Evolutionary conservation across 1,284 basidiomycete species (phyloP).

Genomic region (Sphaerobolus stellatus): DNA sequence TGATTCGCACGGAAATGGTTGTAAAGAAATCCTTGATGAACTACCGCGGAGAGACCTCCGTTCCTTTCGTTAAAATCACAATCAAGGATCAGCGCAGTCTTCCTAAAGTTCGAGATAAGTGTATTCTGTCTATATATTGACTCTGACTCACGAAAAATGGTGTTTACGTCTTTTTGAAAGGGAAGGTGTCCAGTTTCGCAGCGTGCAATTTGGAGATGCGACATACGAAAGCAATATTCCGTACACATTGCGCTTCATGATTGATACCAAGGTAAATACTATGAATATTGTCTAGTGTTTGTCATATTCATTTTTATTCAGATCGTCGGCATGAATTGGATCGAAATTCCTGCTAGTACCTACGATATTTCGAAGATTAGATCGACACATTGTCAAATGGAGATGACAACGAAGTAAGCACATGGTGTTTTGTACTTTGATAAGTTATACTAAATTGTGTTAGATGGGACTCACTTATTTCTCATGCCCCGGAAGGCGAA

Average conservation of each 20-base stretch:
- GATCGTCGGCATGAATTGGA: slow-evolving; percentile 98
- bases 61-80: slow-evolving; percentile 83
- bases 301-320: slow-evolving; percentile 31
- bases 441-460: slow-evolving; percentile 5
- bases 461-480: slow-evolving; percentile 82
- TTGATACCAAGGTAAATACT: slow-evolving; percentile 77
- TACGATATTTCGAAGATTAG: slow-evolving; percentile 68
- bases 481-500: slow-evolving; percentile 84
- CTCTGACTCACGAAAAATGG: slow-evolving; percentile 16
- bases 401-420: slow-evolving; percentile 71
- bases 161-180: slow-evolving; percentile 80
- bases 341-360: slow-evolving; percentile 81
- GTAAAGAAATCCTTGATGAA: slow-evolving; percentile 81
- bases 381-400: slow-evolving; percentile 83
- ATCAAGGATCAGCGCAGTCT: slow-evolving; percentile 70
- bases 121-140: slow-evolving; percentile 5
- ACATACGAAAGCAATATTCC: slow-evolving; percentile 93
- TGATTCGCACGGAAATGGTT: slow-evolving; percentile 53
- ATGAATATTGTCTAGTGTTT: background rate
- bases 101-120: slow-evolving; percentile 88
- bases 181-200: slow-evolving; percentile 74
- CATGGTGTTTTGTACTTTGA: background rate
- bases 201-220: slow-evolving; percentile 54
- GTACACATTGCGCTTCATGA: slow-evolving; percentile 91
- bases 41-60: slow-evolving; percentile 77